Base-by-base conservation (phyloP, 768 basidiomycete genomes). In the Boletus vinaceobasis region DNA sequence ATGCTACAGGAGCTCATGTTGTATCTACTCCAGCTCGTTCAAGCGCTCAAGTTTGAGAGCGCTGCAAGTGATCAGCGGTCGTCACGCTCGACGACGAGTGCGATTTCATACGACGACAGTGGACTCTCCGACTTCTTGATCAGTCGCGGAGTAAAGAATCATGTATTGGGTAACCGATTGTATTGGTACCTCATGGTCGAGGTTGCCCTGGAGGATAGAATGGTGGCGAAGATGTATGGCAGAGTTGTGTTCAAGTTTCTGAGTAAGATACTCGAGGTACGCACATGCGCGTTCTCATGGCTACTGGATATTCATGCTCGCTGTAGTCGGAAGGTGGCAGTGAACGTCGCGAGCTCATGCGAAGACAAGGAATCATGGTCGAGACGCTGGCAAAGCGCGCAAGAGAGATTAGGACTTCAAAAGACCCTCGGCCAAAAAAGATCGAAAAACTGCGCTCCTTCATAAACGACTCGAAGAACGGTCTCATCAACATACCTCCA, bases 101-200 rank as follows among this genome's bases (percentile, higher is more conserved):
- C 88, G 0, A 83, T 88, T 47, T 90, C 90, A 0, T 89, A 95
- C 54, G 90, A 93, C 43, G 94, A 97, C 58, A 93, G 91, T 60
- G 94, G 95, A 1, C 78, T 99, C 9, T 87, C 94, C 1, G 93
- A 96, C 61, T 98, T 98, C 67, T 77, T 99, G 46, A 90, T 98
- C 48, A 73, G 82, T 7, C 82, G 95, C 21, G 92, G 91, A 17
- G 91, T 93, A 13, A 76, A 81, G 59, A 96, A 96, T 64, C 78
- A 78, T 3, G 79, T 96, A 1, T 76, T 99, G 2, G 97, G 95
- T 0, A 98, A 98, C 62, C 80, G 91, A 26, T 77, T 98, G 59
- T 90, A 96, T 68, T 98, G 97, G 97, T 99, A 98, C 64, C 84
- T 98, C 52, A 93, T 94, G 84, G 95, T 98, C 5, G 97, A 98